These are phyloP conservation scores for Agastache rugosa DNA, from an alignment of 257 asterid genomes.

Conservation along the genomic window DNA sequence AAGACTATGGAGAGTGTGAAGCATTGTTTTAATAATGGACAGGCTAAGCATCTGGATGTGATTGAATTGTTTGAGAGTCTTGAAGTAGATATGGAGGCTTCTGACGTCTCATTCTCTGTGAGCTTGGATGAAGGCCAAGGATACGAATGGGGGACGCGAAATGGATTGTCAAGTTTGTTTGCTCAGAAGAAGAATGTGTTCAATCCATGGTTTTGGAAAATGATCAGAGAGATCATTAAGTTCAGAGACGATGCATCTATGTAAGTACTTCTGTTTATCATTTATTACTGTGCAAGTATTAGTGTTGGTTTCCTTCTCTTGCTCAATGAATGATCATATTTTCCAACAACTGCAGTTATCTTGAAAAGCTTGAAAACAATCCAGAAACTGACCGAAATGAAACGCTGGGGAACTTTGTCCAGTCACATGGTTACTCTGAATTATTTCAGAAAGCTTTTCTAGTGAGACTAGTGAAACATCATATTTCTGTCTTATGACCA, in stretches of 20 bases:
- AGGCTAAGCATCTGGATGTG: slow-evolving; percentile 27
- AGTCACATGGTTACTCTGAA: slow-evolving; percentile 69
- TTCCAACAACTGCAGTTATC: slow-evolving; percentile 49
- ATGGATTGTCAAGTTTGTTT: slow-evolving; percentile 68
- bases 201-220: slow-evolving; percentile 69
- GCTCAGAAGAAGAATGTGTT: slow-evolving; percentile 70
- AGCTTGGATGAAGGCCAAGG: slow-evolving; percentile 72
- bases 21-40: background rate
- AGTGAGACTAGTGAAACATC: slow-evolving; percentile 46
- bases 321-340: background rate
- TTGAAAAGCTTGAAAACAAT: slow-evolving; percentile 62
- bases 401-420: slow-evolving; percentile 59
- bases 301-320: background rate
- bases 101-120: slow-evolving; percentile 49
- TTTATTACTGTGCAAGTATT: too few relatives aligned
- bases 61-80: slow-evolving; percentile 17
- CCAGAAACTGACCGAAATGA: slow-evolving; percentile 66
- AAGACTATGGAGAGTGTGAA: background rate
- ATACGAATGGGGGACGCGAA: slow-evolving; percentile 78
- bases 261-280: slow-evolving; percentile 30
- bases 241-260: slow-evolving; percentile 61
- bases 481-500: too few relatives aligned
- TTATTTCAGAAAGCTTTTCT: slow-evolving; percentile 72
- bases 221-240: slow-evolving; percentile 67
- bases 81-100: slow-evolving; percentile 13